Evolutionary conservation across 2,329 filamentous ascomycete genomes (phyloP), one percentile per base, ranked within the genome.

Genomic region (Mycosphaerella sp.): DNA sequence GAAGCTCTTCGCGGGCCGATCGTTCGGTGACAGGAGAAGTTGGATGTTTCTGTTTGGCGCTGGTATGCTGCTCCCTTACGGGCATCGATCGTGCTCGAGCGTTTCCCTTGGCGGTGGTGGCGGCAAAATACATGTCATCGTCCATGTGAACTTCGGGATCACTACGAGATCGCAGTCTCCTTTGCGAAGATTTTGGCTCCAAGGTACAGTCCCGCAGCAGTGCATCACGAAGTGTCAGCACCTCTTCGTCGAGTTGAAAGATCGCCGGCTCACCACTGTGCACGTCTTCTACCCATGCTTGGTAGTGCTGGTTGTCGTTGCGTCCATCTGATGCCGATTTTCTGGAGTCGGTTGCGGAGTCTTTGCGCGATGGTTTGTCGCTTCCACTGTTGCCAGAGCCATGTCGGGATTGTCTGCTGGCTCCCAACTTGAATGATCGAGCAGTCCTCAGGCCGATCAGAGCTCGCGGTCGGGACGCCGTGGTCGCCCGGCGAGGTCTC

Each of bases 181-280:
- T 44, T 10, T 9, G 34, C 34, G 3, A 4, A 4, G 34, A 36
- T 10, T n/a, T 4, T 2, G 48, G 17, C 12, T 36, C 48, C 3
- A 9, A 32, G 6, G 12, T 14, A 31, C 17, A n/a, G 14, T 45
- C 34, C 8, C 23, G 21, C 41, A 41, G 38, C 5, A 51, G 23
- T 12, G 48, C 48, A 26, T 45, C 41, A 36, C 45, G 41, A 4
- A 51, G 31, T 26, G 41, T 17, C 21, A 40, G 26, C 23, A 45
- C 40, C 14, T 51, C 48, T 34, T 51, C 48, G n/a, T 51, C 48
- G 8, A 51, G 48, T 8, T 45, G 48, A 6, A 51, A 51, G 10
- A 51, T 36, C 17, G 34, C 34, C 10, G 31, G n/a, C 32, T 45
- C 14, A 17, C 14, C 41, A 8, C 12, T 10, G 26, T 32, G 14